These are phyloP conservation scores for Ascoidea asiatica DNA, from an alignment of 805 yeast genomes.

Conservation along the genomic window DNA sequence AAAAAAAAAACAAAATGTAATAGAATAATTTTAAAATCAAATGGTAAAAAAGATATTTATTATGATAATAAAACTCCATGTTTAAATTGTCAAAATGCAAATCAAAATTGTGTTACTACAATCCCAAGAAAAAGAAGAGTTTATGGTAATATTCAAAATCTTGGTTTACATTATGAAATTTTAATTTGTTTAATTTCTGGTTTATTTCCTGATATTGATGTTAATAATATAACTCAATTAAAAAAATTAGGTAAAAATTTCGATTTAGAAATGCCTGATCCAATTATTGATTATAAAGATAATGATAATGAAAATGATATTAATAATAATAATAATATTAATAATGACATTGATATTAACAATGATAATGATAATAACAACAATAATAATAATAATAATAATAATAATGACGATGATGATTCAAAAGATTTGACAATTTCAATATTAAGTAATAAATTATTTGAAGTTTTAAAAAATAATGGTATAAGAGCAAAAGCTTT, in stretches of 20 bases:
- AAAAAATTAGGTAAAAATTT: not conserved
- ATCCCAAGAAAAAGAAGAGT: slow-evolving; percentile 5
- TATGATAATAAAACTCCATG: slow-evolving; percentile 7
- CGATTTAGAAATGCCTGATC: slow-evolving; percentile 3
- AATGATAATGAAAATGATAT: not conserved
- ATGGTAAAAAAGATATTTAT: not conserved
- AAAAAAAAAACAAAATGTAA: slow-evolving; percentile 8
- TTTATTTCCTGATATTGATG: slow-evolving; percentile 5
- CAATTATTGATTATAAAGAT: not conserved
- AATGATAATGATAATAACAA: not conserved
- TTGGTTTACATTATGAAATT: slow-evolving; percentile 5
- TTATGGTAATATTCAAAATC: slow-evolving; percentile 1
- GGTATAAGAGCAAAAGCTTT: not conserved
- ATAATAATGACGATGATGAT: too few species aligned
- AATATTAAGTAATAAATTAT: not conserved
- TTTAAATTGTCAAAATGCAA: slow-evolving; percentile 7
- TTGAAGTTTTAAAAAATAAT: not conserved
- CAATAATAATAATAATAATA: too few species aligned
- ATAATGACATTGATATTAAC: not conserved
- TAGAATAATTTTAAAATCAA: not conserved
- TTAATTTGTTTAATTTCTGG: slow-evolving; percentile 2
- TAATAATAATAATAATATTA: too few species aligned
- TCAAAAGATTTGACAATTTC: not conserved
- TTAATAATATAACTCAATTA: slow-evolving; percentile 1
- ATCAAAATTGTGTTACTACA: slow-evolving; percentile 5